Conservation (phyloP, 495 filamentous ascomycete species). For the Aspergillus ellipticus region DNA sequence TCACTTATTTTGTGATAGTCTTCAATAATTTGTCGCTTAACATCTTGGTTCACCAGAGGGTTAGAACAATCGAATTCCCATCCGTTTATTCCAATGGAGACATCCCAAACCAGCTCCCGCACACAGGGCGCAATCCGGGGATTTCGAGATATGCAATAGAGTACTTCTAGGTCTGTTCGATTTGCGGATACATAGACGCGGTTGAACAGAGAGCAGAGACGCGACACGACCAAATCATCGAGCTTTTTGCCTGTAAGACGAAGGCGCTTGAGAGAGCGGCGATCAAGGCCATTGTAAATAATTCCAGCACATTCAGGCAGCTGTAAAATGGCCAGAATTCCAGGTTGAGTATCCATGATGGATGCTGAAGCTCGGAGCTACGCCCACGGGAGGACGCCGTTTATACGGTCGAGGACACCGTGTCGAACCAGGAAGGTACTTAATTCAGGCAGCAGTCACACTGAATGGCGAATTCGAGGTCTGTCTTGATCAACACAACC, state of each 20-base stretch:
- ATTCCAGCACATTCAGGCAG: background rate
- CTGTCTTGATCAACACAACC: no score
- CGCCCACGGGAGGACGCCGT: no score
- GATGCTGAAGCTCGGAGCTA: no score
- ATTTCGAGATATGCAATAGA: background rate
- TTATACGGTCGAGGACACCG: no score
- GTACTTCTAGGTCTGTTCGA: background rate
- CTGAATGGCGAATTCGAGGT: no score
- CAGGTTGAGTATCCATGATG: background rate
- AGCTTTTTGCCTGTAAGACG: conserved; percentile 1
- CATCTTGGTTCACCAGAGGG: no score
- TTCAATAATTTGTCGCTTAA: background rate
- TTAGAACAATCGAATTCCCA: no score
- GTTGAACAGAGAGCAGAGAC: background rate
- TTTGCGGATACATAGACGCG: background rate
- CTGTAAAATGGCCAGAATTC: background rate
- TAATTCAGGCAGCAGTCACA: no score
- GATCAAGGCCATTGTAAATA: background rate
- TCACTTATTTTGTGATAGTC: background rate
- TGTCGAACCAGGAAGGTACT: no score
- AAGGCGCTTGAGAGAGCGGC: background rate
- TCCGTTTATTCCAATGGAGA: no score
- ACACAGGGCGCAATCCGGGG: conserved; percentile 3
- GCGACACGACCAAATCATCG: background rate
- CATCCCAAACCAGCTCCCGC: conserved; percentile 4